A percentile compares a stretch with the other conserved stretches of the same genome.
These are phyloP conservation scores for Quercus tomentella DNA, from an alignment of 331 rosid genomes.

Conservation along the genomic window DNA sequence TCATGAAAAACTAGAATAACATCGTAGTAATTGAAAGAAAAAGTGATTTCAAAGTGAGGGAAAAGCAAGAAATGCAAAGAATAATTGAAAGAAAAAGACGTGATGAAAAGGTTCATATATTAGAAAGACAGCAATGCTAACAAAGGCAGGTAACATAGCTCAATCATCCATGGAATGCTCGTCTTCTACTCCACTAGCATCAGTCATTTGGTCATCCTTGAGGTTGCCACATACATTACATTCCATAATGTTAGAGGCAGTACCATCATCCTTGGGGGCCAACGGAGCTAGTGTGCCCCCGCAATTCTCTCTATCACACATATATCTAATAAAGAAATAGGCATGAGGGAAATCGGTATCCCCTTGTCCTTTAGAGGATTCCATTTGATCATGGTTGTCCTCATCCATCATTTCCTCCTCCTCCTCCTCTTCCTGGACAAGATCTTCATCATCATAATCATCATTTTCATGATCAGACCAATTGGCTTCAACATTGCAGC, in stretches of 20 bases:
- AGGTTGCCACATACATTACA: constrained; percentile 77
- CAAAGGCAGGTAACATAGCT: constrained; percentile 1
- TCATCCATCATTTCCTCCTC: constrained; percentile 38
- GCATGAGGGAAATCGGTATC: constrained; percentile 71
- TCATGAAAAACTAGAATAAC: not conserved
- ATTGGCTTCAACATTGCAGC: constrained; percentile 67
- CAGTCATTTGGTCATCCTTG: constrained; percentile 28
- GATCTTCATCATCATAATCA: constrained; percentile 32
- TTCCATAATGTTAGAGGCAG: constrained; percentile 49
- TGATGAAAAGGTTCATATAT: not conserved
- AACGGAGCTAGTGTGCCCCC: constrained; percentile 79
- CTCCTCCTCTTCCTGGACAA: constrained; percentile 31
- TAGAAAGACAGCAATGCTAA: constrained; percentile 13
- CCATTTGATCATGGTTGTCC: constrained; percentile 42
- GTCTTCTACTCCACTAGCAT: constrained; percentile 4
- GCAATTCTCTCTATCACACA: constrained; percentile 65
- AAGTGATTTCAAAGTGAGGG: too few species aligned
- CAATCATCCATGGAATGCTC: constrained; percentile 28
- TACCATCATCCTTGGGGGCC: constrained; percentile 40
- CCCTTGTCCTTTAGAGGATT: constrained; percentile 14
- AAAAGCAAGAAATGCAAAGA: too few species aligned
- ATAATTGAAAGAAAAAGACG: not conserved
- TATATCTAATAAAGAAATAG: constrained; percentile 71
- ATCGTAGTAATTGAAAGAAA: not conserved
- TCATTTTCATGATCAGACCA: constrained; percentile 57